These are phyloP conservation scores for Penicillium malachiteum DNA, from an alignment of 495 filamentous ascomycete species.

Conservation along the genomic window DNA sequence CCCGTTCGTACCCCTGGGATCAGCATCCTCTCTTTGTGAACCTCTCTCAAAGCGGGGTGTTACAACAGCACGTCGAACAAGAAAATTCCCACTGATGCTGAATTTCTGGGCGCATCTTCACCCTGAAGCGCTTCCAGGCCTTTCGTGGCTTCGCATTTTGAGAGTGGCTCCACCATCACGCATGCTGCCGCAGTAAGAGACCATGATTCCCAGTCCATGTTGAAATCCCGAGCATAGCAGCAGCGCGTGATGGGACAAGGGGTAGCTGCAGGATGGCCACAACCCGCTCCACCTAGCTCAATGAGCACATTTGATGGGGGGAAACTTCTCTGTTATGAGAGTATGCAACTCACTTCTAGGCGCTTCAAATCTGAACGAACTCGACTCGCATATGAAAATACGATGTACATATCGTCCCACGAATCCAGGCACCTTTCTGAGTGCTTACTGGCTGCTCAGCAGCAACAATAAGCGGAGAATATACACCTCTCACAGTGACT, in stretches of 20 bases:
- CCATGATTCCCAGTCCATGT: conserved; percentile 15
- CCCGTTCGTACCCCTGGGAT: background rate
- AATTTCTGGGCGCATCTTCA: background rate
- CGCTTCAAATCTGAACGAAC: background rate
- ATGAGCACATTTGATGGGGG: no score
- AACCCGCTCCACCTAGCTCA: no score
- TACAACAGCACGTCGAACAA: background rate
- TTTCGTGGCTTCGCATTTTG: background rate
- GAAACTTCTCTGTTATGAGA: background rate
- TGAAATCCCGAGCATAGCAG: conserved; percentile 20
- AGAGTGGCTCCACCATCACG: conserved; percentile 2
- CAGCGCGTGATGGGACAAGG: conserved; percentile 23
- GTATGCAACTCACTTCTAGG: no score
- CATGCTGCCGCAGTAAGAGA: conserved; percentile 13
- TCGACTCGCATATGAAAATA: background rate
- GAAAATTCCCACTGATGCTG: background rate
- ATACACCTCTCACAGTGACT: background rate
- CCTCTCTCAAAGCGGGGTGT: background rate
- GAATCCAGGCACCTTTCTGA: conserved; percentile 11
- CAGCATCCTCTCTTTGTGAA: background rate
- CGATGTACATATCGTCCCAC: conserved; percentile 2
- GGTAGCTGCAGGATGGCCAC: conserved; percentile 19
- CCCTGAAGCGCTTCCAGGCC: background rate
- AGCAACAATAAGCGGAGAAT: conserved; percentile 2
- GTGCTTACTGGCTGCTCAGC: conserved; percentile 14